These are phyloP conservation scores for Akanthomyces muscarius DNA, from an alignment of 2,329 filamentous ascomycete genomes.

Conservation along the genomic window DNA sequence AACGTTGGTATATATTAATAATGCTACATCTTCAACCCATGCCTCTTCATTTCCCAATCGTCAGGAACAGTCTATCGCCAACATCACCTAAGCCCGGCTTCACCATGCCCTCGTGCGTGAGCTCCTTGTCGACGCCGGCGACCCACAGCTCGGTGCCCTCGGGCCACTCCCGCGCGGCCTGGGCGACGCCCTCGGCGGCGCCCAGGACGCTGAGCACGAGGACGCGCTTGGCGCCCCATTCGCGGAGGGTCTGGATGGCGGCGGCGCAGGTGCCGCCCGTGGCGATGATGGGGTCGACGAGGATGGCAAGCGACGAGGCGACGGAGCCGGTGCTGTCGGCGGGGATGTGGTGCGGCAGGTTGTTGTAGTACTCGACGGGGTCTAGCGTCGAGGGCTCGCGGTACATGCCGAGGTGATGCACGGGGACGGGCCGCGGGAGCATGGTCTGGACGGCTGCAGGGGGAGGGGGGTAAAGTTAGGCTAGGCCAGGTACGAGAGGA, in stretches of 20 bases:
- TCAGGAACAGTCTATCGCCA: slow-evolving; percentile 84
- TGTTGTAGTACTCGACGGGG: slow-evolving; percentile 97
- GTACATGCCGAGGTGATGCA: slow-evolving; percentile 94
- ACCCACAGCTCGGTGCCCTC: slow-evolving; percentile 77
- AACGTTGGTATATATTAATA: background rate
- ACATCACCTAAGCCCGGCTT: slow-evolving; percentile 87
- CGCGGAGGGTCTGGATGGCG: slow-evolving; percentile 80
- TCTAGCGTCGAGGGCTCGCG: slow-evolving; percentile 82
- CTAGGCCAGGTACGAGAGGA: background rate
- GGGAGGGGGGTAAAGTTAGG: no score
- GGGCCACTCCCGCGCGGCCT: slow-evolving; percentile 65
- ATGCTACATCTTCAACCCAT: background rate
- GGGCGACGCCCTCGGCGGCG: slow-evolving; percentile 61
- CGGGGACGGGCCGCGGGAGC: slow-evolving; percentile 72
- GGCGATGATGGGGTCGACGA: slow-evolving; percentile 90
- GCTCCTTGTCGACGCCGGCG: slow-evolving; percentile 69
- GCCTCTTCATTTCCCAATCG: slow-evolving; percentile 68
- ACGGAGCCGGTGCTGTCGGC: slow-evolving; percentile 36
- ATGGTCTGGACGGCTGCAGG: slow-evolving; percentile 69
- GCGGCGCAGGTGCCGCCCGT: slow-evolving; percentile 87
- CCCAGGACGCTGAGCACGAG: slow-evolving; percentile 73
- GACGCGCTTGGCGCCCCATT: slow-evolving; percentile 86
- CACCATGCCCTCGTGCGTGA: slow-evolving; percentile 82
- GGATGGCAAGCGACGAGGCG: slow-evolving; percentile 62
- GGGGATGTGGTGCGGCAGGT: slow-evolving; percentile 71